phyloP scores from a whole-genome alignment of 768 basidiomycete genomes.

The Peribolospora kevripleyi region DNA sequence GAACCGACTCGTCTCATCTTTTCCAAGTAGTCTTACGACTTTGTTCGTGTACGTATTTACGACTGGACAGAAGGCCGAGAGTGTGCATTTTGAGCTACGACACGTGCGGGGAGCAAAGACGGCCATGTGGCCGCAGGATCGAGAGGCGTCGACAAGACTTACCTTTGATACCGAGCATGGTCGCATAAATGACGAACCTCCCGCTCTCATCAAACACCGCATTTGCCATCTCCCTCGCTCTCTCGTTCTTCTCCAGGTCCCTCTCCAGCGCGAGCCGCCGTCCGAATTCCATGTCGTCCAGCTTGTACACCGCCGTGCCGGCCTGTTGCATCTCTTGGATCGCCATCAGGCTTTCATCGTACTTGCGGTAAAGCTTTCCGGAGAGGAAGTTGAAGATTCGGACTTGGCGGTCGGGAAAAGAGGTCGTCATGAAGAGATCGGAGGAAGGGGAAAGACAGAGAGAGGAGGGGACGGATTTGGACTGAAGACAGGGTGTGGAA shows the following conservation, averaged over 20 bases:
- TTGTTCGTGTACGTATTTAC: constrained; percentile 88
- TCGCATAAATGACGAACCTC: constrained; percentile 78
- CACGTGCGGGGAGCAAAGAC: background rate
- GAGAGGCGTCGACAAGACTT: constrained; percentile 5
- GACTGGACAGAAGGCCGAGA: constrained; percentile 28
- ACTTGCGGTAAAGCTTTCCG: constrained; percentile 72
- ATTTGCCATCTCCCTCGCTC: constrained; percentile 40
- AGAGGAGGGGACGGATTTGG: constrained; percentile 74
- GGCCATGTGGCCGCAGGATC: background rate
- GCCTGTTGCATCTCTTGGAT: constrained; percentile 99
- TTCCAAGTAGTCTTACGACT: constrained; percentile 63
- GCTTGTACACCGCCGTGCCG: constrained; percentile 66
- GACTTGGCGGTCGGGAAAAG: constrained; percentile 76
- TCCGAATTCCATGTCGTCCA: constrained; percentile 99
- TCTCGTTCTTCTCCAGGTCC: constrained; percentile 47
- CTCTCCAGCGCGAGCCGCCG: constrained; percentile 74
- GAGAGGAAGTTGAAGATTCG: constrained; percentile 76
- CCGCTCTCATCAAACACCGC: constrained; percentile 97
- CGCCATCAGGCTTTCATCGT: constrained; percentile 77
- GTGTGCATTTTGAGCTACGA: background rate
- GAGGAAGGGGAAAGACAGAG: constrained; percentile 74
- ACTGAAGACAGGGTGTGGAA: constrained; percentile 25
- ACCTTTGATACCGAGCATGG: constrained; percentile 89
- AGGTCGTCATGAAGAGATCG: constrained; percentile 75
- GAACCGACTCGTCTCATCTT: constrained; percentile 80